phyloP scores from a whole-genome alignment of 1,139 yeast genomes.

The Geotrichum phurueaensis region DNA sequence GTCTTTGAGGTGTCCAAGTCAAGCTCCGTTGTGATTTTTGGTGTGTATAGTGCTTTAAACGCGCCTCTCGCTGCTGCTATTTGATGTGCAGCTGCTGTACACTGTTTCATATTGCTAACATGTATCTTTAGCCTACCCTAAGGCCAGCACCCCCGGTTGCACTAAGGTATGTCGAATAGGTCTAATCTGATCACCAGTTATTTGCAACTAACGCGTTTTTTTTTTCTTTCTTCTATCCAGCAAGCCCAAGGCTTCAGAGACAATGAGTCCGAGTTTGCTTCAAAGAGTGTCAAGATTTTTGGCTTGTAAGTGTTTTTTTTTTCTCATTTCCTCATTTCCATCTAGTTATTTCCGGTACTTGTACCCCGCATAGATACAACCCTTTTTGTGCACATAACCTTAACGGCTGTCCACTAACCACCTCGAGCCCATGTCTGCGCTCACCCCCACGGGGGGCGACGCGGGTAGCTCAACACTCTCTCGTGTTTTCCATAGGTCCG shows the following conservation, averaged over 20 bases:
- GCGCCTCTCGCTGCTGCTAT: not conserved
- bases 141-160: conserved; percentile 93
- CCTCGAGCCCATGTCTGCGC: not conserved
- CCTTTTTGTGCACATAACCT: not conserved
- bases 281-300: conserved; percentile 37
- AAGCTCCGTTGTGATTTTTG: conserved; percentile 43
- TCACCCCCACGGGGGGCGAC: not conserved
- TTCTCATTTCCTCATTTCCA: not conserved
- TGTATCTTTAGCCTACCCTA: conserved; percentile 58
- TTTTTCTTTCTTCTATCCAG: conserved; percentile 28
- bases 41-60: conserved; percentile 33
- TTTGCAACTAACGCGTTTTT: not conserved
- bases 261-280: conserved; percentile 49
- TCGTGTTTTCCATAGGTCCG: conserved; percentile 37
- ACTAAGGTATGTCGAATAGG: conserved; percentile 31
- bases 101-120: not conserved
- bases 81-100: not conserved
- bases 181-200: conserved; percentile 29
- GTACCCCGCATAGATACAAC: not conserved
- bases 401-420: not conserved
- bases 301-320: conserved; percentile 26
- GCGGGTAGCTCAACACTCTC: conserved; percentile 29
- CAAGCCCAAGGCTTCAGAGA: conserved; percentile 88
- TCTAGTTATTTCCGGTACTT: not conserved
- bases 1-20: conserved; percentile 23